Evolutionary conservation across 2,329 filamentous ascomycete genomes (phyloP).

Genomic region (Alternaria sp.): DNA sequence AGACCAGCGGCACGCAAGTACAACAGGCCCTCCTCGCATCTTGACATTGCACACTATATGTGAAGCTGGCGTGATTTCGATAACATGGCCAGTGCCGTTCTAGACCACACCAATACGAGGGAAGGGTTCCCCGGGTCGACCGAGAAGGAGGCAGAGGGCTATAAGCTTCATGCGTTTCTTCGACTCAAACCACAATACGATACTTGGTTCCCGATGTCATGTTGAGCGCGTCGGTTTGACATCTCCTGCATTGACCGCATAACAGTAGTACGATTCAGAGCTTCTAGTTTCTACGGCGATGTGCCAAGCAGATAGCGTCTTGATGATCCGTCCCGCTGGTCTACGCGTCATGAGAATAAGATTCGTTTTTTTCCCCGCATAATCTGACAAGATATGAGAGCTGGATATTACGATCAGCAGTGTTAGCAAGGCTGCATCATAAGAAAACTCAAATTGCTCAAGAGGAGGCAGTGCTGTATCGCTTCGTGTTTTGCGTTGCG

Average conservation of each 20-base stretch:
- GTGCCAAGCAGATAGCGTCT: neutral
- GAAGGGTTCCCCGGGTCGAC: constrained; percentile 1
- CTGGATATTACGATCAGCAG: neutral
- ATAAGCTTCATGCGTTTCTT: neutral
- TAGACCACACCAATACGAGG: neutral
- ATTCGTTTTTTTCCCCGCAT: neutral
- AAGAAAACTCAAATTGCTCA: neutral
- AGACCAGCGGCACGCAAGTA: neutral
- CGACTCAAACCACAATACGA: neutral
- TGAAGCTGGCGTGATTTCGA: constrained; percentile 1
- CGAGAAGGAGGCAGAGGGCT: constrained; percentile 1
- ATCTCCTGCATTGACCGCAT: constrained; percentile 2
- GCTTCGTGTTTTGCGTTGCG: constrained; percentile 4
- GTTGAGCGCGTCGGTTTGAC: neutral
- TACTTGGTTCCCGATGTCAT: constrained; percentile 5
- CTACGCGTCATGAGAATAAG: neutral
- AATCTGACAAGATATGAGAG: neutral
- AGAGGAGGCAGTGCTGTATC: constrained; percentile 9
- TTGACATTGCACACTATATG: neutral
- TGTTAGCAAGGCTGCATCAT: neutral
- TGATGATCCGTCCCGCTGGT: constrained; percentile 1
- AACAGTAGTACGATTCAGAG: neutral
- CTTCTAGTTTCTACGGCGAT: constrained; percentile 3
- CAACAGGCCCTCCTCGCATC: neutral
- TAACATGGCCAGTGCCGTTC: neutral